Evolutionary conservation across 306 rosid species (phyloP).

Genomic region (barrel medic (Medicago truncatula)): DNA sequence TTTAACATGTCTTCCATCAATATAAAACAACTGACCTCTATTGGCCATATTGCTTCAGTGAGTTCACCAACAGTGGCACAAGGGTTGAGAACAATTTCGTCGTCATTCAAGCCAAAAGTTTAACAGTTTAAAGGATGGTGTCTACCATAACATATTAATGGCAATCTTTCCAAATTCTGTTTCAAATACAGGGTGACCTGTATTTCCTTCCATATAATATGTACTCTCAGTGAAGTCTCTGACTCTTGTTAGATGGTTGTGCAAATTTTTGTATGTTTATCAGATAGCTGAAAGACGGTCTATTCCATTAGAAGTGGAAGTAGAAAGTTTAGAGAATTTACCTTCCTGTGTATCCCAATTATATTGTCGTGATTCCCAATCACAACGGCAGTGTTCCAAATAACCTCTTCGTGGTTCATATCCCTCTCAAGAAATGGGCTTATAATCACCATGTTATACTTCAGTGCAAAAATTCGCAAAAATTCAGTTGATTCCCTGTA

Average conservation of each 20-base stretch:
- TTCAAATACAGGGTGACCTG: conserved; percentile 94
- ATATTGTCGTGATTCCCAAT: conserved; percentile 87
- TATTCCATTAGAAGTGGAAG: conserved; percentile 34
- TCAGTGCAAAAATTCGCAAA: conserved; percentile 68
- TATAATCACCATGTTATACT: conserved; percentile 88
- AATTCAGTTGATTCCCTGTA: conserved; percentile 77
- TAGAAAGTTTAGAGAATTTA: conserved; percentile 49
- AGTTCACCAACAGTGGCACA: conserved; percentile 92
- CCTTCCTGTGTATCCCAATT: conserved; percentile 94
- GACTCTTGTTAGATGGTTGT: conserved; percentile 91
- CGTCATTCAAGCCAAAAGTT: conserved; percentile 92
- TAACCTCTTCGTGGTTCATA: conserved; percentile 78
- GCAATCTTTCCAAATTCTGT: conserved; percentile 86
- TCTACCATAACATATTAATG: conserved; percentile 86
- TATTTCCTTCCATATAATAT: conserved; percentile 91
- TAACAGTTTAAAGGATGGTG: conserved; percentile 93
- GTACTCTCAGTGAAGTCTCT: conserved; percentile 93
- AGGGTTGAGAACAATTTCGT: conserved; percentile 96
- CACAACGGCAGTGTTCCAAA: conserved; percentile 87
- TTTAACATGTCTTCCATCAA: neutral
- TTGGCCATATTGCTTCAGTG: conserved; percentile 93
- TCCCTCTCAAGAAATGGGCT: conserved; percentile 95
- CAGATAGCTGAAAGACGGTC: neutral
- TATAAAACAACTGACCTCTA: conserved; percentile 63
- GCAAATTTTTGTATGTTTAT: conserved; percentile 42